phyloP scores from a whole-genome alignment of 2,329 filamentous ascomycete species.

The Fonsecaea pedrosoi region DNA sequence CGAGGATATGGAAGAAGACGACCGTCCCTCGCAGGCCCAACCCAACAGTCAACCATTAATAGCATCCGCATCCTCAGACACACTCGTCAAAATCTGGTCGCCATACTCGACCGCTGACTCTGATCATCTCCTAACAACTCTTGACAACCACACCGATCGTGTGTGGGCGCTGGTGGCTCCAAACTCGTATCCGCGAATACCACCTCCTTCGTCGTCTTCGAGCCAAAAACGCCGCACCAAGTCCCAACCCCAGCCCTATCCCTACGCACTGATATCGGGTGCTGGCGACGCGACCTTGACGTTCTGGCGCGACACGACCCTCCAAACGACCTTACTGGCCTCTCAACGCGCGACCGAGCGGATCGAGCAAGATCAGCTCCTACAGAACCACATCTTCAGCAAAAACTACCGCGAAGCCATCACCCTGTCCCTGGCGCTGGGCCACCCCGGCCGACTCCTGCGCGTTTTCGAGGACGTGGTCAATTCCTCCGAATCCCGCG shows the following conservation, averaged over 20 bases:
- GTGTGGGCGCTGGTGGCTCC: slow-evolving; percentile 85
- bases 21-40: slow-evolving; percentile 43
- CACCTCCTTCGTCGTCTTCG: slow-evolving; percentile 45
- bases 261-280: slow-evolving; percentile 81
- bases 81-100: slow-evolving; percentile 96
- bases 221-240: slow-evolving; percentile 37
- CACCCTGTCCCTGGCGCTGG: slow-evolving; percentile 86
- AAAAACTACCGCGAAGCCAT: slow-evolving; percentile 93
- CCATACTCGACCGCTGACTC: slow-evolving; percentile 59
- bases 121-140: slow-evolving; percentile 83
- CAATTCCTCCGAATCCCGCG: not conserved
- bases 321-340: slow-evolving; percentile 75
- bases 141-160: slow-evolving; percentile 96
- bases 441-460: slow-evolving; percentile 88
- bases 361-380: slow-evolving; percentile 90
- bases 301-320: slow-evolving; percentile 93
- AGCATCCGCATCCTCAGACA: slow-evolving; percentile 89
- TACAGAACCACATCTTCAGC: slow-evolving; percentile 88
- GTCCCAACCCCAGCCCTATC: slow-evolving; percentile 44
- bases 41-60: slow-evolving; percentile 52
- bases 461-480: slow-evolving; percentile 82
- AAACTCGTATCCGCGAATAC: slow-evolving; percentile 42
- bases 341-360: slow-evolving; percentile 76
- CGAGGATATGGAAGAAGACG: slow-evolving; percentile 45
- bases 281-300: slow-evolving; percentile 91